Evolutionary conservation across 148 eudicot species (phyloP), one percentile per base, ranked within the genome.

Genomic region (Polygonum aviculare): DNA sequence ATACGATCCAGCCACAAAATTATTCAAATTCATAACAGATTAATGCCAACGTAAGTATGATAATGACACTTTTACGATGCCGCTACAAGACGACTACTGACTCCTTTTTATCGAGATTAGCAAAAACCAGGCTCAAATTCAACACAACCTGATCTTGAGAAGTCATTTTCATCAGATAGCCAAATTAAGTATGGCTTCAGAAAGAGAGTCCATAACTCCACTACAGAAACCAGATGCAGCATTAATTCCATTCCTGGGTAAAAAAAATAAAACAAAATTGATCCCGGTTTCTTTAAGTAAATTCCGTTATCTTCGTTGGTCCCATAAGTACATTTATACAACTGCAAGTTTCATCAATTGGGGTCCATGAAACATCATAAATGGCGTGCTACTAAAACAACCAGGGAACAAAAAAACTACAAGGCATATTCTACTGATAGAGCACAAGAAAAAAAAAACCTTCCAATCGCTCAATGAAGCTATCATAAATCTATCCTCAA

Each of bases 401-500:
- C 35, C 40, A 63, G n/a, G 14, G 39, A 33, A 33, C 69, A 63
- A 63, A 63, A 26, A 31, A 26, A 26, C 31, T 33, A 63, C 69
- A 33, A 63, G 40, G 69, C 18, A 33, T 26, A 26, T 26, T 26
- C 31, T 26, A 26, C 31, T 26, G 31, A 51, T 51, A 18, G 55
- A 51, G 55, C 55, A 51, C 55, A 51, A 51, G 55, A 51, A 51
- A 51, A 51, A 54, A 44, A 44, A 7, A 44, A 0, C 31, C 55
- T 51, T 55, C 3, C 7, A 12, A 8, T 57, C 63, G 12, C 35
- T 19, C 63, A 57, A 21, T 21, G 33, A 57, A 57, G 33, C 12
- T 2, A 14, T 75, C 84, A 93, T 44, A 96, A 35, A 36, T 91
- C 97, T 40, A 96, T 85, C 83, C 99, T 78, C 72, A 93, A 79